Evolutionary conservation across 208 protist genomes (phyloP).

Genomic region (Acanthamoeba castellanii): DNA sequence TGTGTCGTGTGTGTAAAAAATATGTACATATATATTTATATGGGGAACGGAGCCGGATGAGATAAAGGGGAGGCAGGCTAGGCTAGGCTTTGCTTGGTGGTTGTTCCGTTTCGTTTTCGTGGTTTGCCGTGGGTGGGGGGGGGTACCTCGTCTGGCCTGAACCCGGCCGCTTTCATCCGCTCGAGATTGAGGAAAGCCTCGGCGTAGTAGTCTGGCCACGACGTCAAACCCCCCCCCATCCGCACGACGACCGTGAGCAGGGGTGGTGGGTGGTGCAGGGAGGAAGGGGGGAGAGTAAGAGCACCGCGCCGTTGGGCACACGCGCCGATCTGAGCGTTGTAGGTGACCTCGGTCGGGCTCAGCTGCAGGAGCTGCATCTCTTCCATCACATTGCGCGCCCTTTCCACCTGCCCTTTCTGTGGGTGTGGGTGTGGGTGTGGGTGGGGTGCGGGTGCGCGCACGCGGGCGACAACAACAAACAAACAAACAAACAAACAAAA

Average conservation of each 20-base stretch:
- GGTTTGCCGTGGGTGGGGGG: not conserved
- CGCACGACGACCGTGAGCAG: not conserved
- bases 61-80: too few species aligned
- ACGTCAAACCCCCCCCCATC: not conserved
- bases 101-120: not conserved
- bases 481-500: not conserved
- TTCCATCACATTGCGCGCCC: conserved; percentile 19
- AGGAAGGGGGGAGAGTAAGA: not conserved
- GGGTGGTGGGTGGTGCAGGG: not conserved
- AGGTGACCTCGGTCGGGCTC: conserved; percentile 40
- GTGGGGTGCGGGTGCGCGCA: not conserved
- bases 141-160: not conserved
- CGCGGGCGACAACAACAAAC: not conserved
- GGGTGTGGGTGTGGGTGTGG: too few species aligned
- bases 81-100: too few species aligned
- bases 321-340: conserved; percentile 21
- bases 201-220: conserved; percentile 6
- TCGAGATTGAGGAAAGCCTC: conserved; percentile 50
- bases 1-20: too few species aligned
- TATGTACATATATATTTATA: too few species aligned
- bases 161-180: conserved; percentile 56
- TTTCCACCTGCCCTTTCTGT: conserved; percentile 42
- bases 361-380: conserved; percentile 47
- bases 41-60: too few species aligned
- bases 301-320: conserved; percentile 33